A percentile compares a stretch with the other conserved stretches of the same genome.
phyloP scores from a whole-genome alignment of 352 stramenopile genomes.

The Pythium aphanidermatum region DNA sequence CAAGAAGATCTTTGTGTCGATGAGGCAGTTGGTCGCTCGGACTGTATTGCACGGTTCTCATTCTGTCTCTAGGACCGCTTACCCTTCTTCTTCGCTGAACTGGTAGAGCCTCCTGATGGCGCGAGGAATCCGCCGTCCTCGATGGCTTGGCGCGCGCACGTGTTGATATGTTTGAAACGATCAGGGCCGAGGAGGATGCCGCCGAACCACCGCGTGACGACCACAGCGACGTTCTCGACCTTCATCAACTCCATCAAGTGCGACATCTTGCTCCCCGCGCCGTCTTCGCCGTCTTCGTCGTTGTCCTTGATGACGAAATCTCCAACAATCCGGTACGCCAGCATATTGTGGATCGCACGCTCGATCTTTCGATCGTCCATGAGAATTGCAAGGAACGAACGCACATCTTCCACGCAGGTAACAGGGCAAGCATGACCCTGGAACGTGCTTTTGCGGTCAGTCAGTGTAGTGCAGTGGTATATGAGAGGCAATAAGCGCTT shows the following conservation, averaged over 20 bases:
- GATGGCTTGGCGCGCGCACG: constrained; percentile 57
- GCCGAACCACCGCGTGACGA: constrained; percentile 84
- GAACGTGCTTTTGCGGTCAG: constrained; percentile 85
- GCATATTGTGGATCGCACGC: constrained; percentile 84
- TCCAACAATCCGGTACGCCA: constrained; percentile 77
- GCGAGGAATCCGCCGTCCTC: constrained; percentile 65
- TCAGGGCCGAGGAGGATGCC: constrained; percentile 81
- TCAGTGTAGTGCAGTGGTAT: constrained; percentile 58
- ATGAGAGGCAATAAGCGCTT: constrained; percentile 46
- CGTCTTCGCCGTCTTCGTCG: constrained; percentile 83
- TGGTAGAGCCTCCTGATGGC: constrained; percentile 17
- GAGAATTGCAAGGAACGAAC: constrained; percentile 69
- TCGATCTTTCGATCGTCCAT: constrained; percentile 81
- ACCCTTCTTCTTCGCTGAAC: constrained; percentile 35
- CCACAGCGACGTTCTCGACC: constrained; percentile 72
- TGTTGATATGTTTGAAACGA: constrained; percentile 84
- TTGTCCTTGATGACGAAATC: constrained; percentile 78
- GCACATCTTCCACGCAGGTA: constrained; percentile 63
- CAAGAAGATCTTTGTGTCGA: too few species aligned
- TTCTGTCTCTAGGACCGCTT: constrained; percentile 26
- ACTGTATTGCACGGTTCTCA: neutral
- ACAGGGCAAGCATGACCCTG: constrained; percentile 59
- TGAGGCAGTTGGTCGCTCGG: too few species aligned
- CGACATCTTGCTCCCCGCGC: constrained; percentile 74
- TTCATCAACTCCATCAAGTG: constrained; percentile 76